Base-by-base conservation (phyloP, 192 early-diverging fungal species). In the Gigaspora rosea region DNA sequence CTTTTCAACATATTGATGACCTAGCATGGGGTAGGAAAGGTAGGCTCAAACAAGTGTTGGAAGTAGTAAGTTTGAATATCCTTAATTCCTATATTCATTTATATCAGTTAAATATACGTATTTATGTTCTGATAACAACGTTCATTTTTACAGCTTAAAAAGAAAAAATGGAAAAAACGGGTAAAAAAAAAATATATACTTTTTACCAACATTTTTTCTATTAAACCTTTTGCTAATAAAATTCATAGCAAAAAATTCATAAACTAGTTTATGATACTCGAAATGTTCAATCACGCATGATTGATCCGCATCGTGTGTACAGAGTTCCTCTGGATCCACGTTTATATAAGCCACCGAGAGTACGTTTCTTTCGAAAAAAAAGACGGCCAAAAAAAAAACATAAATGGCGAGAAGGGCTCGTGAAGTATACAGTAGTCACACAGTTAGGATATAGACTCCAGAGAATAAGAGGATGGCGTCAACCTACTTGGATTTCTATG, bases 401-500 rank as follows among this genome's bases (percentile, higher is more conserved):
- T 63, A 77, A 77, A 8, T 77, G 56, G 13, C 78, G 79, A 46
- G 32, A 72, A 47, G 71, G 78, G 20, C 73, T 81, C 52, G 51
- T 65, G 11, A 78, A 56, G 11, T 75, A 78, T 13, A 73, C 80
- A 58, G 79, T 82, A 9, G 72, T 71, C 6, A 79, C 81, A 22
- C 33, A 79, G 12, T 78, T 78, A 49, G 85, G 85, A 5, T 80
- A 78, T 49, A 71, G 35, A n/a, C 79, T 86, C n/a, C 75, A 76
- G 56, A 74, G 83, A 51, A 77, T 82, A 12, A 66, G 83, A 72
- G 85, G 85, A 27, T 83, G 78, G 13, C 71, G 76, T 2, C 85
- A 86, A 61, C 87, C 87, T 3, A 36, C 71, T 22, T 78, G 79
- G 77, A 77, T 83, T 36, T 82, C 83, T 35, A 86, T 88, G 87